Conservation (phyloP, 208 protist species). For the Leishmania amazonensis region DNA sequence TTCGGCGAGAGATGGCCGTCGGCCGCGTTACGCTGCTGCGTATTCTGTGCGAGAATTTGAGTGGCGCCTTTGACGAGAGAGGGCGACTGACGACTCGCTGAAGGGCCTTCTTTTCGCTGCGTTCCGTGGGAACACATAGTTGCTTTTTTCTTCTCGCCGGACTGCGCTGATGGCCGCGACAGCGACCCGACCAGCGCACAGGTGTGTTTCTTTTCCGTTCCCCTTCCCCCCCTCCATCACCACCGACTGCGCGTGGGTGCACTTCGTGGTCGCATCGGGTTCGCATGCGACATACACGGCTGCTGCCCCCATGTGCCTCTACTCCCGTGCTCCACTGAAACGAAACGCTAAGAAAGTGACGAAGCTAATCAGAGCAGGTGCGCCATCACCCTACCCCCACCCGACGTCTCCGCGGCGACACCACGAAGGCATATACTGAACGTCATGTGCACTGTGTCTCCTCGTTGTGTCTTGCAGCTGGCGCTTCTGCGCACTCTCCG, state of each 20-base stretch:
- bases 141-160: neutral
- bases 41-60: conserved; percentile 10
- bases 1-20: conserved; percentile 9
- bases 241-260: neutral
- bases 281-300: neutral
- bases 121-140: neutral
- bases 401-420: neutral
- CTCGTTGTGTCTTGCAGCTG: neutral
- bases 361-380: neutral
- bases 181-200: neutral
- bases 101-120: neutral
- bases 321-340: neutral
- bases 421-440: neutral
- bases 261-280: neutral
- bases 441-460: neutral
- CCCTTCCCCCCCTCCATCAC: neutral
- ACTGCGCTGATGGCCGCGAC: neutral
- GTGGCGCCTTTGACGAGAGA: neutral
- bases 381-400: neutral
- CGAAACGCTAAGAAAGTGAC: neutral
- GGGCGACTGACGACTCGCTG: neutral
- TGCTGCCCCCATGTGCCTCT: neutral
- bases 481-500: neutral
- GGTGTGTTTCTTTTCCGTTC: neutral
- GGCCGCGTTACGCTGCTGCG: conserved; percentile 23